Conservation (phyloP, 306 rosid genomes). For the Macrotyloma uniflorum region DNA sequence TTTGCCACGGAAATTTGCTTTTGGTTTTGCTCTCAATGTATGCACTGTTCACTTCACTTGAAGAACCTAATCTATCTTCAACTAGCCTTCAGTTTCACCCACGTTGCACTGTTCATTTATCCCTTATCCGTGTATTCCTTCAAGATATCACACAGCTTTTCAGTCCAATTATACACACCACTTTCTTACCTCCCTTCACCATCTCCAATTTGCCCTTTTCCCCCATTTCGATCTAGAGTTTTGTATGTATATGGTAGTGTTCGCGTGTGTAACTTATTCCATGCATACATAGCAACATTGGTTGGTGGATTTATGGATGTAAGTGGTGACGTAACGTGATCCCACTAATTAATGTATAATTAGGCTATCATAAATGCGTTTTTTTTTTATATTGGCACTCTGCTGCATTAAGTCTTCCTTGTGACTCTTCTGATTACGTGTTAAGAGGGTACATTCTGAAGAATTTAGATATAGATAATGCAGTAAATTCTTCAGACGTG, state of each 20-base stretch:
- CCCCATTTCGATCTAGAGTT: constrained; percentile 3
- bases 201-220: constrained; percentile 30
- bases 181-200: neutral
- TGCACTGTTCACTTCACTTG: constrained; percentile 2
- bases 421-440: constrained; percentile 20
- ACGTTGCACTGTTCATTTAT: constrained; percentile 53
- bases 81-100: constrained; percentile 38
- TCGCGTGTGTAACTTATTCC: neutral
- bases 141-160: constrained; percentile 31
- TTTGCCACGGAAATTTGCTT: constrained; percentile 53
- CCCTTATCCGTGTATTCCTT: constrained; percentile 39
- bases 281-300: constrained; percentile 33
- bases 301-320: constrained; percentile 38
- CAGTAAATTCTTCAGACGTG: neutral
- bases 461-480: neutral
- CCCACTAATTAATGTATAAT: neutral
- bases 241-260: neutral
- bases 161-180: constrained; percentile 32
- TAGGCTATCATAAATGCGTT: constrained; percentile 10
- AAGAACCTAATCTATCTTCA: constrained; percentile 4
- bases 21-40: neutral
- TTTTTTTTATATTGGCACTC: neutral
- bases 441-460: neutral
- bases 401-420: constrained; percentile 12
- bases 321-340: constrained; percentile 38